A percentile compares a stretch with the other conserved stretches of the same genome.
Evolutionary conservation across 176 grass and related monocot species (phyloP).

Genomic region (Oryza officinalis): DNA sequence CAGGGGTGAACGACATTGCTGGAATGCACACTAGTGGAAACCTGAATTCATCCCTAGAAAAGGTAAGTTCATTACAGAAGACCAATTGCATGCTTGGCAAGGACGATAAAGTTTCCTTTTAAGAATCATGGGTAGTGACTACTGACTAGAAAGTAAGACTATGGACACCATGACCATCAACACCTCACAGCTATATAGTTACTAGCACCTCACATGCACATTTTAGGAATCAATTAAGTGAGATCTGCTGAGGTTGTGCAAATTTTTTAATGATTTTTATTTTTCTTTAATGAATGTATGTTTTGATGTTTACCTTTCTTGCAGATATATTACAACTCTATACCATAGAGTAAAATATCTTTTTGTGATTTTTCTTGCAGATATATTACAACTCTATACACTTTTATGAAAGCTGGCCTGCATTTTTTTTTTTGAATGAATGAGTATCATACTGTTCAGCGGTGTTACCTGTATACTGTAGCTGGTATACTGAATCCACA

Average conservation of each 20-base stretch:
- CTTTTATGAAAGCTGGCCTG: background rate
- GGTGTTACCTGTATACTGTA: background rate
- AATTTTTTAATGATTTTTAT: background rate
- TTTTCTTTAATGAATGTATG: background rate
- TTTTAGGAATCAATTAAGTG: background rate
- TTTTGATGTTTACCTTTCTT: background rate
- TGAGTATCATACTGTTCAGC: background rate
- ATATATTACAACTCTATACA: background rate
- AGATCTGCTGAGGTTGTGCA: background rate
- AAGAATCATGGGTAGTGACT: background rate
- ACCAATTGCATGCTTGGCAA: conserved; percentile 4
- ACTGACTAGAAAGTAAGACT: background rate
- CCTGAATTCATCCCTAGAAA: background rate
- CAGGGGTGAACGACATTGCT: background rate
- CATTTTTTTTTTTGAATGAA: background rate
- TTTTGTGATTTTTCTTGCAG: background rate
- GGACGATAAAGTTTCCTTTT: background rate
- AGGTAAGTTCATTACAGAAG: conserved; percentile 29
- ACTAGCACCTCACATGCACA: background rate
- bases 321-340: background rate
- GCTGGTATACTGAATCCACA: background rate
- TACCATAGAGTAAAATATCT: background rate
- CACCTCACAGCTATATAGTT: background rate
- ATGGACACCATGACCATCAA: background rate
- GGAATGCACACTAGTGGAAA: background rate